Evolutionary conservation across 805 yeast genomes (phyloP).

Genomic region (Saccharomycopsis sp.): DNA sequence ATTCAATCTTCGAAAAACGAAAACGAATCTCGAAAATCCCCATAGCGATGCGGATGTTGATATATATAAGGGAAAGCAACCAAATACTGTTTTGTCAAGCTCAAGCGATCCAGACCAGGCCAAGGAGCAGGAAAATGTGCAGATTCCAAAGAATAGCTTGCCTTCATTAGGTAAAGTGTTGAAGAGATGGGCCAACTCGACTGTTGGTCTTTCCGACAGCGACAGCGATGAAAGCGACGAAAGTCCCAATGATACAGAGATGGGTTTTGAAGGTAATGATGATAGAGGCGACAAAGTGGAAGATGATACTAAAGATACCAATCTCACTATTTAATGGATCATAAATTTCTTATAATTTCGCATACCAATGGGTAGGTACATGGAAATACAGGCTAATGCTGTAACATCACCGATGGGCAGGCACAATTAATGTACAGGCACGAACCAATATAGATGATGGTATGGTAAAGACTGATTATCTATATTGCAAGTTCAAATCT

Average conservation of each 20-base stretch:
- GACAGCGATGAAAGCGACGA: conserved; percentile 11
- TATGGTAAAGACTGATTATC: no score
- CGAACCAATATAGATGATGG: no score
- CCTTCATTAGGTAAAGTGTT: conserved; percentile 17
- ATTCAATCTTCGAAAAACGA: conserved; percentile 1
- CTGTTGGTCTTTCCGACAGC: conserved; percentile 20
- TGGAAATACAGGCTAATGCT: no score
- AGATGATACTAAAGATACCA: no score
- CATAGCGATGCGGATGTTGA: not conserved
- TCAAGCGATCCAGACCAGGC: conserved; percentile 8
- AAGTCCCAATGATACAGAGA: not conserved
- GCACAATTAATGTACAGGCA: no score
- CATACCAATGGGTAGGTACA: no score
- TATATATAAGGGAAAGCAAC: not conserved
- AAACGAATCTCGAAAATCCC: not conserved
- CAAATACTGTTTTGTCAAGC: not conserved
- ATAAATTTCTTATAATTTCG: no score
- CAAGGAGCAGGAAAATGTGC: conserved; percentile 19
- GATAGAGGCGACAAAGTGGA: no score
- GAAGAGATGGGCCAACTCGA: conserved; percentile 20
- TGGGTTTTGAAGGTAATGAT: conserved; percentile 10
- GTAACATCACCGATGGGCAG: no score
- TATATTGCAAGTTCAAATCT: no score
- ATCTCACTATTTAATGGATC: no score
- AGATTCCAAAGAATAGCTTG: not conserved